Evolutionary conservation across 805 yeast species (phyloP).

Genomic region (Clavispora santaluciae): DNA sequence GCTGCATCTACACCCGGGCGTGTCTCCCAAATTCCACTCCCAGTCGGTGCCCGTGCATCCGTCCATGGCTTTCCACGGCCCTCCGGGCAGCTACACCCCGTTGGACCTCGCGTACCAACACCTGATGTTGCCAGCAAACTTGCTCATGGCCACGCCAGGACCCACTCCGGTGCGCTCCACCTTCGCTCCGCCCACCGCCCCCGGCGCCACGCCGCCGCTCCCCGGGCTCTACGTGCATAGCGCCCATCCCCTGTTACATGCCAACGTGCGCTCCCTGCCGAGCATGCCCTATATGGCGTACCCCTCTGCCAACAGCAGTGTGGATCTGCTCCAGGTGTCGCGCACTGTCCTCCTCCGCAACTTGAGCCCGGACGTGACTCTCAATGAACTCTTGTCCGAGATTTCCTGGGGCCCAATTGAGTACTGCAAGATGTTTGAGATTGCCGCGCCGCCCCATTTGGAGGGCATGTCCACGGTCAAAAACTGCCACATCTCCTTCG

Average conservation of each 20-base stretch:
- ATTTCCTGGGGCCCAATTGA: slow-evolving; percentile 62
- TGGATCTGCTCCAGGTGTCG: slow-evolving; percentile 33
- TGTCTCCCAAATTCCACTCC: neutral
- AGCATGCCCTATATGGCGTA: slow-evolving; percentile 13
- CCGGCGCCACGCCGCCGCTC: neutral
- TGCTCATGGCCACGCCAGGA: slow-evolving; percentile 34
- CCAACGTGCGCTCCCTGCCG: slow-evolving; percentile 4
- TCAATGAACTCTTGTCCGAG: slow-evolving; percentile 36
- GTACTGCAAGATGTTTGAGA: slow-evolving; percentile 42
- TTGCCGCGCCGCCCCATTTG: slow-evolving; percentile 26
- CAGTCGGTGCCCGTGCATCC: neutral
- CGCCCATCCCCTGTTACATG: neutral
- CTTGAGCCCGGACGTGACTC: slow-evolving; percentile 19
- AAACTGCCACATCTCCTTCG: slow-evolving; percentile 33
- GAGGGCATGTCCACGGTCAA: slow-evolving; percentile 19
- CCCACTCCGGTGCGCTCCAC: slow-evolving; percentile 2
- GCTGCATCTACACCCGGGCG: neutral
- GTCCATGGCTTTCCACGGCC: neutral
- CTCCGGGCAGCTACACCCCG: slow-evolving; percentile 27
- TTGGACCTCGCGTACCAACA: slow-evolving; percentile 57
- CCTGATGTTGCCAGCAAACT: slow-evolving; percentile 58
- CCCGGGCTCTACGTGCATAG: neutral
- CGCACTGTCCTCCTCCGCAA: slow-evolving; percentile 33
- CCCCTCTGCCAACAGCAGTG: slow-evolving; percentile 13
- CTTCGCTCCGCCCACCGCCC: neutral